phyloP scores from a whole-genome alignment of 371 early-diverging fungal species.

The Saksenaea vasiformis region DNA sequence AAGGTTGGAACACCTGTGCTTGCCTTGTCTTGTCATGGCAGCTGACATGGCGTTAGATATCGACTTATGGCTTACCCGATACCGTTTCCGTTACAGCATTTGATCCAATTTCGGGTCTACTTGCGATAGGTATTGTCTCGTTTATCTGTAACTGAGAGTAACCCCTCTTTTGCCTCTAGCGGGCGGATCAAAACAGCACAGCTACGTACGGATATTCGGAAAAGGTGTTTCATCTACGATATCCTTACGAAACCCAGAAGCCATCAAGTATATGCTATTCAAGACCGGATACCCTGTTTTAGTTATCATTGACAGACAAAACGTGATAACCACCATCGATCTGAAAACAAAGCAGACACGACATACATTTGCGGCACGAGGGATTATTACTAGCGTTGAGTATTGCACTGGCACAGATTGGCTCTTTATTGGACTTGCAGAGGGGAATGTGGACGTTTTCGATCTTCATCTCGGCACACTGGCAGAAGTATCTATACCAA shows the following conservation, averaged over 20 bases:
- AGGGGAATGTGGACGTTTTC: constrained; percentile 58
- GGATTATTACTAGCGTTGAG: constrained; percentile 53
- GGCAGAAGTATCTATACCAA: constrained; percentile 49
- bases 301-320: constrained; percentile 50
- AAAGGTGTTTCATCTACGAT: constrained; percentile 38
- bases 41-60: constrained; percentile 22
- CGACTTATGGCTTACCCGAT: constrained; percentile 55
- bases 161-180: background rate
- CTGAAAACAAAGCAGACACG: constrained; percentile 43
- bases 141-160: background rate
- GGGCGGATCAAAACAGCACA: constrained; percentile 19
- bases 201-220: constrained; percentile 44
- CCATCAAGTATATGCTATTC: constrained; percentile 55
- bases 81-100: constrained; percentile 48
- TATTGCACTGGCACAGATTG: constrained; percentile 58
- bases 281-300: constrained; percentile 52
- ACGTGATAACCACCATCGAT: constrained; percentile 54
- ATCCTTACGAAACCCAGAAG: constrained; percentile 22
- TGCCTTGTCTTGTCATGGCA: background rate
- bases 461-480: constrained; percentile 50
- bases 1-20: constrained; percentile 5
- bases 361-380: constrained; percentile 40
- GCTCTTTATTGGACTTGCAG: constrained; percentile 58
- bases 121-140: constrained; percentile 48
- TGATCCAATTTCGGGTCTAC: constrained; percentile 56